These are phyloP conservation scores for Penicillium sp. DNA, from an alignment of 2,329 filamentous ascomycete species.

Conservation along the genomic window DNA sequence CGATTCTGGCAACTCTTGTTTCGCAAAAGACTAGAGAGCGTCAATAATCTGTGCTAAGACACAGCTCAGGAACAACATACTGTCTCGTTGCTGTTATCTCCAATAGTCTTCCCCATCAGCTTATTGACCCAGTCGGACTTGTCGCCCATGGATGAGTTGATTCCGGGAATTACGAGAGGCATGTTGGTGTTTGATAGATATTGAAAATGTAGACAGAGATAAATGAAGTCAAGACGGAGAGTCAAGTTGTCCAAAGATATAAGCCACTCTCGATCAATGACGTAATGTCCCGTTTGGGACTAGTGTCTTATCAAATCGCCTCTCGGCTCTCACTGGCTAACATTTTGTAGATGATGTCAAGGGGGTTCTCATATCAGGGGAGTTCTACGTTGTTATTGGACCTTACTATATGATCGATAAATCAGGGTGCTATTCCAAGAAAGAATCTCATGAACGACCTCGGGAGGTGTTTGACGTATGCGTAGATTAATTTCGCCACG, in stretches of 20 bases:
- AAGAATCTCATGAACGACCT: too few relatives aligned
- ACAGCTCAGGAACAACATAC: constrained; percentile 23
- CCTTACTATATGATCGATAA: neutral
- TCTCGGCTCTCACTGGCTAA: neutral
- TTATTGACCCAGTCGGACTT: constrained; percentile 48
- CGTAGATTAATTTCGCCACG: too few relatives aligned
- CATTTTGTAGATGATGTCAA: neutral
- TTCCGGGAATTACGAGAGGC: constrained; percentile 51
- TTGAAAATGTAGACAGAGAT: neutral
- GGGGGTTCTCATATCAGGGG: neutral
- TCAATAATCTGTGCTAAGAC: neutral
- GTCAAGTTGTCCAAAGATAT: neutral
- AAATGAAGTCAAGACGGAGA: neutral
- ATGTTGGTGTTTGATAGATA: constrained; percentile 28
- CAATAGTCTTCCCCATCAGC: constrained; percentile 50
- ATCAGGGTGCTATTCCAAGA: too few relatives aligned
- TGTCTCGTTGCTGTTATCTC: constrained; percentile 38
- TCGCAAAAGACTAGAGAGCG: constrained; percentile 44
- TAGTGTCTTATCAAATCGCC: neutral
- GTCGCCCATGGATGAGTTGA: constrained; percentile 37
- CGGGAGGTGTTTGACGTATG: too few relatives aligned
- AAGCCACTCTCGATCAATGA: constrained; percentile 1
- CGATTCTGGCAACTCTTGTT: constrained; percentile 47
- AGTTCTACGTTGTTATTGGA: neutral
- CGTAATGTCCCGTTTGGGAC: neutral